Evolutionary conservation across 140 eudicot species (phyloP).

Genomic region (Senecio squalidus): DNA sequence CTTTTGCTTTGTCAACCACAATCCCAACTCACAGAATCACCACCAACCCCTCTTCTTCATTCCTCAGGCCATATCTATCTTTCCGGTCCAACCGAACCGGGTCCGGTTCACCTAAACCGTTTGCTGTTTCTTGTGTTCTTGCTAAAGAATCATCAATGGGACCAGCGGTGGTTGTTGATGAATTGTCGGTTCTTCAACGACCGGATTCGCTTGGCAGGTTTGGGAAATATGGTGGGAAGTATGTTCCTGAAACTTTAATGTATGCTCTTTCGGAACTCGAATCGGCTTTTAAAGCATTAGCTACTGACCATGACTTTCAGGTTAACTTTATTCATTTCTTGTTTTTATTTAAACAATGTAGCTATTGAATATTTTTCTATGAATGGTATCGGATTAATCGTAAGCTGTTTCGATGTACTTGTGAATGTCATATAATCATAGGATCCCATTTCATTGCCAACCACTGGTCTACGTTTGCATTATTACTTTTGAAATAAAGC

Average conservation of each 20-base stretch:
- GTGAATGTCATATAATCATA: too few relatives aligned
- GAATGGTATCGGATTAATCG: too few relatives aligned
- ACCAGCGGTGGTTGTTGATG: slow-evolving; percentile 9
- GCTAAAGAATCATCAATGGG: slow-evolving; percentile 21
- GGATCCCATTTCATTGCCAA: too few relatives aligned
- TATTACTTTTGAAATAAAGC: too few relatives aligned
- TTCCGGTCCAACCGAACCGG: slow-evolving; percentile 18
- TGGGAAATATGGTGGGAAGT: slow-evolving; percentile 86
- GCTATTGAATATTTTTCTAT: too few relatives aligned
- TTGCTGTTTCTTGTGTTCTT: slow-evolving; percentile 37
- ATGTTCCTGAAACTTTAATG: slow-evolving; percentile 91
- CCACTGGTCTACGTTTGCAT: too few relatives aligned
- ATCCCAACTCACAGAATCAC: slow-evolving; percentile 1
- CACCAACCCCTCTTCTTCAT: slow-evolving; percentile 11
- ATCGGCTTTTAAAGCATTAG: slow-evolving; percentile 55
- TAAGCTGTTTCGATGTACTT: too few relatives aligned
- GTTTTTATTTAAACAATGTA: neutral
- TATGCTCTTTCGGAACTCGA: slow-evolving; percentile 75
- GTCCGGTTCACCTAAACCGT: slow-evolving; percentile 16
- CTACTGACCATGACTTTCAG: slow-evolving; percentile 62
- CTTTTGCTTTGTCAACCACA: neutral
- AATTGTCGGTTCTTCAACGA: slow-evolving; percentile 29
- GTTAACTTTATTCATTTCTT: slow-evolving; percentile 12
- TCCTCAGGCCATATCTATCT: slow-evolving; percentile 21
- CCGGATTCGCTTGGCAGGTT: slow-evolving; percentile 86